Evolutionary conservation across 257 asterid species (phyloP), one percentile per base, ranked within the genome.

Genomic region (Henckelia pumila): DNA sequence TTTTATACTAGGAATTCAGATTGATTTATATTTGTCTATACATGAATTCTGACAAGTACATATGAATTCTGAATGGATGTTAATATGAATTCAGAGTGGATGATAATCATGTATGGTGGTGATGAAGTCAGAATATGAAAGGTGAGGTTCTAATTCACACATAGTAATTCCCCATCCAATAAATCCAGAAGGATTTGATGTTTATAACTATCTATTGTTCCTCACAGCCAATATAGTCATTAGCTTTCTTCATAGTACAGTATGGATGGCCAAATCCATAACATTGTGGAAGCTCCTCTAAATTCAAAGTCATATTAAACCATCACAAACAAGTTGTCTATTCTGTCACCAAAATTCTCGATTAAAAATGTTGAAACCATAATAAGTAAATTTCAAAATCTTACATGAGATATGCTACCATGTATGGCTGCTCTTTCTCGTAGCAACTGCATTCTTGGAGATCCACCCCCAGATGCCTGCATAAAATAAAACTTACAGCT

Each of bases 341-440:
- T 64, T 23, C 37, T 21, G 32, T 20, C 37, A 73, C 66, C 67
- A 55, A 37, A 58, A 4, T 3, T 32, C 64, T 32, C 24, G 21
- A 29, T 55, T 49, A 37, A 66, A 58, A 58, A 37, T 32, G 20
- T 44, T 44, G 66, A 49, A 58, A 69, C 30, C 57, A 67, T 5
- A 22, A 19, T 55, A 64, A 56, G 71, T n/a, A n/a, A 75, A 75
- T 66, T 49, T 64, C 0, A 16, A 66, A 47, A 69, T 56, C 87
- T 86, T 82, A 93, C 98, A 82, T 94, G 96, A 75, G 96, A 73
- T 77, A 91, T 85, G 83, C 83, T 91, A 78, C 97, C 99, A 81
- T 94, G 96, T 74, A 91, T 84, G 10, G 95, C 81, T 76, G 97
- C 97, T 81, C 99, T 88, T 83, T 94, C 97, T 70, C 99, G 76